Evolutionary conservation across 1,284 basidiomycete genomes (phyloP).

Genomic region (Ceratobasidium sp.): DNA sequence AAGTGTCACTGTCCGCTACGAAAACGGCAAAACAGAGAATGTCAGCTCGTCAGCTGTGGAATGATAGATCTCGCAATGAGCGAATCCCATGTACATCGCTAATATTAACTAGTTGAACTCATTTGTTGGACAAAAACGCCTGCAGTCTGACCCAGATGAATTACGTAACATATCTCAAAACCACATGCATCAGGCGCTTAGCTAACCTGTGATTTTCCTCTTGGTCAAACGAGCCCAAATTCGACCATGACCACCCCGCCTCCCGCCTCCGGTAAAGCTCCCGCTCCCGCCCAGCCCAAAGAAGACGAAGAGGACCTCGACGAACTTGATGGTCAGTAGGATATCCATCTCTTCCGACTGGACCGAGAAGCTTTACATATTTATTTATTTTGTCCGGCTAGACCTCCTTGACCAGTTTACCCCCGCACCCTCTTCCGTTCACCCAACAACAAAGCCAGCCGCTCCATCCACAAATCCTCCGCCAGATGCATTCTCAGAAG

Average conservation of each 20-base stretch:
- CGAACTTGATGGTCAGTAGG: slow-evolving; percentile 75
- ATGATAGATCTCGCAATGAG: neutral
- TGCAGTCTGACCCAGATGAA: too few species aligned
- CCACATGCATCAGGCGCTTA: neutral
- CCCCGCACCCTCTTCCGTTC: slow-evolving; percentile 54
- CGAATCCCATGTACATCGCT: too few species aligned
- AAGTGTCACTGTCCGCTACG: slow-evolving; percentile 57
- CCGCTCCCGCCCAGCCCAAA: slow-evolving; percentile 22
- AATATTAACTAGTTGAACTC: too few species aligned
- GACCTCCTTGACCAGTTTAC: slow-evolving; percentile 68
- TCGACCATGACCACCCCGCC: slow-evolving; percentile 39
- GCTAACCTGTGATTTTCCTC: neutral
- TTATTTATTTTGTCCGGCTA: slow-evolving; percentile 51
- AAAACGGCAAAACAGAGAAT: slow-evolving; percentile 56
- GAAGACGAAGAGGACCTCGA: slow-evolving; percentile 76
- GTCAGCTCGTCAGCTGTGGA: slow-evolving; percentile 48
- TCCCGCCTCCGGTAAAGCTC: slow-evolving; percentile 31
- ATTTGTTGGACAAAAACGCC: too few species aligned
- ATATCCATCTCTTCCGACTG: neutral
- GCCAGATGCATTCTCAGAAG: slow-evolving; percentile 63
- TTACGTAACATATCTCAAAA: too few species aligned
- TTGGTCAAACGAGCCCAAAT: neutral
- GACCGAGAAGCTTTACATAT: slow-evolving; percentile 32
- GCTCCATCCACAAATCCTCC: slow-evolving; percentile 53
- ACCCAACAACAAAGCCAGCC: slow-evolving; percentile 51